phyloP scores from a whole-genome alignment of 2,329 filamentous ascomycete genomes.

The Trichoderma polysporum region DNA sequence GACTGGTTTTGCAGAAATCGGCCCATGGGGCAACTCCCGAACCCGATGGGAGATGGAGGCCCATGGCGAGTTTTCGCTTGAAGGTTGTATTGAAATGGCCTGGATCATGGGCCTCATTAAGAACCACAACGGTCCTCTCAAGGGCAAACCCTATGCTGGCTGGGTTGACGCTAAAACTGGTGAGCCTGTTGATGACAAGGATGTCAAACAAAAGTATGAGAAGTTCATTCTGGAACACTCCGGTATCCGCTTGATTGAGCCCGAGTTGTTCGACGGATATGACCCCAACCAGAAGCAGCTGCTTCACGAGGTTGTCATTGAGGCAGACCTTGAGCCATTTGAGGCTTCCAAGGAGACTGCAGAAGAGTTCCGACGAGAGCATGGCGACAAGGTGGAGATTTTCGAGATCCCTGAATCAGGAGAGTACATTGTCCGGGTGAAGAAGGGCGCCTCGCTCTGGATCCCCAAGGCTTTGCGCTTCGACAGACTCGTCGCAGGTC shows the following conservation, averaged over 20 bases:
- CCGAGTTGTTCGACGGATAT: constrained; percentile 94
- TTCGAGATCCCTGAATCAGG: constrained; percentile 93
- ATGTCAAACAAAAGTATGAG: constrained; percentile 96
- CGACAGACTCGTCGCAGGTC: constrained; percentile 93
- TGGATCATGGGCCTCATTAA: constrained; percentile 99
- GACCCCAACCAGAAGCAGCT: constrained; percentile 99
- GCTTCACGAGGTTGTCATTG: constrained; percentile 94
- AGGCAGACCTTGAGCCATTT: constrained; percentile 95
- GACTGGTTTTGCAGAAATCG: constrained; percentile 92
- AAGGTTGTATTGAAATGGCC: constrained; percentile 98
- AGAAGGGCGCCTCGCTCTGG: constrained; percentile 91
- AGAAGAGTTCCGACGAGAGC: constrained; percentile 94
- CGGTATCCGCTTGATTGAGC: constrained; percentile 96
- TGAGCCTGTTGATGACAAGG: constrained; percentile 96
- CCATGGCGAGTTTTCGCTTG: constrained; percentile 91
- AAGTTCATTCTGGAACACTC: constrained; percentile 94
- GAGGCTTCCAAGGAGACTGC: constrained; percentile 97
- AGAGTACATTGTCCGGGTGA: constrained; percentile 90
- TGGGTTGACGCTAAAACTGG: constrained; percentile 95
- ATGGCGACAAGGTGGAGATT: constrained; percentile 95
- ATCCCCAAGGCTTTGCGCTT: constrained; percentile 97
- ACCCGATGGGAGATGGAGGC: constrained; percentile 99
- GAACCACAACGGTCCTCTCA: constrained; percentile 94
- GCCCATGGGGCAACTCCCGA: constrained; percentile 97
- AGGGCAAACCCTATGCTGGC: constrained; percentile 93